These are phyloP conservation scores for Yamadazyma akitaensis DNA, from an alignment of 805 yeast species.

Conservation along the genomic window DNA sequence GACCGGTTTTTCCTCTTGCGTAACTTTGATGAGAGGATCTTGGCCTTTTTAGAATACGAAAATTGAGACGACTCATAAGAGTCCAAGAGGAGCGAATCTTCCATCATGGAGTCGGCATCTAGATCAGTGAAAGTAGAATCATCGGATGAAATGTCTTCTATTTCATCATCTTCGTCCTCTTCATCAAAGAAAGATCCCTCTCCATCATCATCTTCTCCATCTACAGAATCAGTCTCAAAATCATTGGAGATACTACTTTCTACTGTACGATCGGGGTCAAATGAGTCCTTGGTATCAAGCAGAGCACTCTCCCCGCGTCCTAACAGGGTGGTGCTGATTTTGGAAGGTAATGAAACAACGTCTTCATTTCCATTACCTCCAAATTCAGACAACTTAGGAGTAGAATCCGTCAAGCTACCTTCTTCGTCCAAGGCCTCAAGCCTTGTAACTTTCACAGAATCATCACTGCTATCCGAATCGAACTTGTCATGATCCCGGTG, in stretches of 20 bases:
- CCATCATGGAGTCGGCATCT: conserved; percentile 37
- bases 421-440: conserved; percentile 7
- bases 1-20: conserved; percentile 10
- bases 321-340: background rate
- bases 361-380: background rate
- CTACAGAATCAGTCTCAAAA: conserved; percentile 11
- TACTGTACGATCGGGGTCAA: conserved; percentile 10
- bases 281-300: background rate
- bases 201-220: conserved; percentile 16
- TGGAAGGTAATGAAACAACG: background rate
- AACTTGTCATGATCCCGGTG: conserved; percentile 8
- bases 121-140: conserved; percentile 46
- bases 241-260: conserved; percentile 10
- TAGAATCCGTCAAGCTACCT: background rate
- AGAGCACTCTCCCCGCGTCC: background rate
- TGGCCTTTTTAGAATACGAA: conserved; percentile 6
- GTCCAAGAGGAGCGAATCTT: conserved; percentile 23
- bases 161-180: conserved; percentile 26
- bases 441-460: conserved; percentile 11
- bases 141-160: conserved; percentile 25
- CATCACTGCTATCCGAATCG: conserved; percentile 14
- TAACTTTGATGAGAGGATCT: conserved; percentile 7
- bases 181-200: conserved; percentile 18
- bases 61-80: conserved; percentile 16
- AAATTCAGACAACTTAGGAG: conserved; percentile 2